Conservation (phyloP, 2,329 filamentous ascomycete species). For the Fusarium mundagurra region DNA sequence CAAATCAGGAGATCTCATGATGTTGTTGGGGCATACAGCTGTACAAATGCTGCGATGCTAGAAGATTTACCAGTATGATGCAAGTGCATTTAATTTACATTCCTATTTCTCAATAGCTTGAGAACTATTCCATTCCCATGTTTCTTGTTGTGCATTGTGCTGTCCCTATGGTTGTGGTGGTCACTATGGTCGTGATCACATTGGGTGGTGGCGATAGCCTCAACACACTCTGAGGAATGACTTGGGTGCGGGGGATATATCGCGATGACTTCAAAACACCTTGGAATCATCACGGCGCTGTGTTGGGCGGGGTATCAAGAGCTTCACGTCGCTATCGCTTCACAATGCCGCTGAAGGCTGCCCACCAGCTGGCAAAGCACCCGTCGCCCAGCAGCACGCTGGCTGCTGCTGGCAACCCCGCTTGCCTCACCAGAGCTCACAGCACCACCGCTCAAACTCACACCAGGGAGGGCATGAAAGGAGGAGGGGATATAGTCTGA, state of each 20-base stretch:
- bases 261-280: slow-evolving; percentile 23
- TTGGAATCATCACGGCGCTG: not conserved
- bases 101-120: not conserved
- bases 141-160: not conserved
- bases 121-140: not conserved
- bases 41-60: not conserved
- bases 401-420: not conserved
- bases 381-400: not conserved
- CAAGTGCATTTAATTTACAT: not conserved
- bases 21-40: not conserved
- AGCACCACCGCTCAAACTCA: not conserved
- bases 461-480: not conserved
- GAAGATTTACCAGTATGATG: not conserved
- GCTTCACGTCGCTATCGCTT: slow-evolving; percentile 6
- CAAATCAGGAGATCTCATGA: not conserved
- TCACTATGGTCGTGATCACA: not conserved
- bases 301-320: not conserved
- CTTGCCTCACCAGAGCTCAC: not conserved
- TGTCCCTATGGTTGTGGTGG: not conserved
- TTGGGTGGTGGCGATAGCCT: slow-evolving; percentile 10
- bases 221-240: not conserved
- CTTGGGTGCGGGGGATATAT: not conserved
- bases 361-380: not conserved
- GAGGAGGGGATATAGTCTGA: slow-evolving; percentile 17
- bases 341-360: not conserved